A percentile compares a stretch with the other conserved stretches of the same genome.
These are phyloP conservation scores for Panus rudis DNA, from an alignment of 768 basidiomycete species.

Conservation along the genomic window DNA sequence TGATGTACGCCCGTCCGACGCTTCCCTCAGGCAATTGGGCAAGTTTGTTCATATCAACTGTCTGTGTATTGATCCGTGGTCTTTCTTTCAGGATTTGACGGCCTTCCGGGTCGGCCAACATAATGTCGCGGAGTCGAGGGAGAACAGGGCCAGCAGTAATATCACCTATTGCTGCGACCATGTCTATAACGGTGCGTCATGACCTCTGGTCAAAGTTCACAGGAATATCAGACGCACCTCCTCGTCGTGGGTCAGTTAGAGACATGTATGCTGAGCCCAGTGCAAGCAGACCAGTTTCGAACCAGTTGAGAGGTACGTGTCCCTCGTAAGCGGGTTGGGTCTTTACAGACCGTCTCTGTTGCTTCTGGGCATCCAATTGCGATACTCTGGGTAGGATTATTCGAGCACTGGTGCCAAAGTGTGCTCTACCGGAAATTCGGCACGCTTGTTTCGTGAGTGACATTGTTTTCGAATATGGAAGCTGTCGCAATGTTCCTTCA, in stretches of 20 bases:
- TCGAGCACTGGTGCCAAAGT: too few species aligned
- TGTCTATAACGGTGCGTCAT: constrained; percentile 65
- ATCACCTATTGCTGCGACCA: constrained; percentile 92
- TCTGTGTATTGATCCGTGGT: constrained; percentile 72
- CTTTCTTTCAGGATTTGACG: constrained; percentile 76
- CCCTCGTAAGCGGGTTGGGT: constrained; percentile 57
- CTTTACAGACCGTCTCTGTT: constrained; percentile 12
- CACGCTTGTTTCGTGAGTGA: too few species aligned
- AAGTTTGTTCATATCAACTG: constrained; percentile 66
- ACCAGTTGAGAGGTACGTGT: constrained; percentile 72
- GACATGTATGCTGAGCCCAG: constrained; percentile 82
- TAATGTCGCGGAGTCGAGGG: constrained; percentile 64
- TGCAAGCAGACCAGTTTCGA: constrained; percentile 82
- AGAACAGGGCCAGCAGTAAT: constrained; percentile 81
- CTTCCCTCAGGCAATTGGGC: constrained; percentile 67
- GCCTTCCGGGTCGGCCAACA: constrained; percentile 79
- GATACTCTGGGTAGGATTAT: too few species aligned
- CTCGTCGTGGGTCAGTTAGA: constrained; percentile 72
- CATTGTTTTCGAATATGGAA: too few species aligned
- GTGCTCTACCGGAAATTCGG: too few species aligned
- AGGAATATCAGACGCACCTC: constrained; percentile 47
- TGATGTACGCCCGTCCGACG: constrained; percentile 79
- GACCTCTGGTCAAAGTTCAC: constrained; percentile 1
- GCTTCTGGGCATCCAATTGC: too few species aligned
- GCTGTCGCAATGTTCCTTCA: too few species aligned